Conservation (phyloP, 139 green algal species). For the Axilococcus clingmanii region DNA sequence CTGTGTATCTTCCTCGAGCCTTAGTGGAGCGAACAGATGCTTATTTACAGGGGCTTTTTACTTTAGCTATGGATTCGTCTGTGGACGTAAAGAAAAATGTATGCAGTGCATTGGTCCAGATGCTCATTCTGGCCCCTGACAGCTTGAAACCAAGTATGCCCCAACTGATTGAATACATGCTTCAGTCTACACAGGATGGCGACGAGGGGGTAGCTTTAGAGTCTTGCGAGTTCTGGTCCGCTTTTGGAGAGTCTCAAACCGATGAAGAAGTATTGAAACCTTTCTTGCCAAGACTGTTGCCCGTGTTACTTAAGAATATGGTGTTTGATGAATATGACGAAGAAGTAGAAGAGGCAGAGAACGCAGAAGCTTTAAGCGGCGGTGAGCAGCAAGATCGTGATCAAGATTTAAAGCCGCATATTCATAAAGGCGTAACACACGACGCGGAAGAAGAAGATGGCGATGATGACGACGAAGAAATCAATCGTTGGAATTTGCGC, state of each 20-base stretch:
- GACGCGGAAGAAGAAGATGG: conserved; percentile 32
- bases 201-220: conserved; percentile 80
- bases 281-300: conserved; percentile 71
- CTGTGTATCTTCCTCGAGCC: conserved; percentile 41
- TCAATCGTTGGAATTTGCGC: conserved; percentile 77
- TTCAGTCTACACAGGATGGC: conserved; percentile 65
- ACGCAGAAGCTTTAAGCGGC: conserved; percentile 35
- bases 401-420: conserved; percentile 56
- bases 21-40: conserved; percentile 46
- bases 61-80: conserved; percentile 61
- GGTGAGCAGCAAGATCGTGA: conserved; percentile 37
- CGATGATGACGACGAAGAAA: conserved; percentile 38
- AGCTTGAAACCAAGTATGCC: conserved; percentile 63
- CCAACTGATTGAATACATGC: conserved; percentile 92
- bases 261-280: conserved; percentile 57
- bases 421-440: conserved; percentile 7
- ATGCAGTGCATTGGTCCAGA: conserved; percentile 68
- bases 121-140: conserved; percentile 63
- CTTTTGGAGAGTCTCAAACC: conserved; percentile 60
- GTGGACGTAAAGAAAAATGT: conserved; percentile 71
- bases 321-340: conserved; percentile 86
- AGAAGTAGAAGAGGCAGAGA: conserved; percentile 67
- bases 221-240: conserved; percentile 91
- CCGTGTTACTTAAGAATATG: conserved; percentile 94
- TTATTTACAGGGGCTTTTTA: conserved; percentile 73